A percentile compares a stretch with the other conserved stretches of the same genome.
Evolutionary conservation across 2,329 filamentous ascomycete species (phyloP).

Genomic region (Orbilia oligospora): DNA sequence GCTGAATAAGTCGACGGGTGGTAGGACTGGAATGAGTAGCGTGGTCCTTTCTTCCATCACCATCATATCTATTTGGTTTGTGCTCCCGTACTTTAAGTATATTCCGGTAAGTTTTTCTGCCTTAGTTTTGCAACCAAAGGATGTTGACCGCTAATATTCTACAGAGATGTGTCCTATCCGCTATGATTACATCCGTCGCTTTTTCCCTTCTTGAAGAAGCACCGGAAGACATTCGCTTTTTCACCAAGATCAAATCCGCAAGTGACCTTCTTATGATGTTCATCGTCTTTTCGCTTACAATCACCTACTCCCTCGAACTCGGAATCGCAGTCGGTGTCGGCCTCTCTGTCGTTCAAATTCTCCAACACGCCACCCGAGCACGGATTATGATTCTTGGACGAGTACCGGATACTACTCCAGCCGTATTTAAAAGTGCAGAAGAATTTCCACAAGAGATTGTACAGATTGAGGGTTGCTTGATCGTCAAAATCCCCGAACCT

Average conservation of each 20-base stretch:
- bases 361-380: constrained; percentile 89
- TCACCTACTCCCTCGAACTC: constrained; percentile 93
- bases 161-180: constrained; percentile 76
- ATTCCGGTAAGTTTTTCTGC: constrained; percentile 78
- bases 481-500: constrained; percentile 97
- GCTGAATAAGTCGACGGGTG: constrained; percentile 92
- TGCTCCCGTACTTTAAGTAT: constrained; percentile 94
- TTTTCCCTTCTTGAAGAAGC: constrained; percentile 96
- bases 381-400: constrained; percentile 96
- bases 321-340: constrained; percentile 96
- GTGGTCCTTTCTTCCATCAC: constrained; percentile 88
- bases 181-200: constrained; percentile 95
- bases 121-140: background rate
- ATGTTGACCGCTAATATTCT: background rate
- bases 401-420: constrained; percentile 78
- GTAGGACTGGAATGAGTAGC: constrained; percentile 92
- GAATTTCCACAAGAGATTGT: constrained; percentile 81
- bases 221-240: constrained; percentile 92
- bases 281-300: constrained; percentile 89
- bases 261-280: constrained; percentile 88
- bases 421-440: constrained; percentile 86
- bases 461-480: constrained; percentile 85
- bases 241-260: constrained; percentile 86
- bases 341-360: constrained; percentile 87
- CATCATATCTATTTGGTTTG: constrained; percentile 81